Evolutionary conservation across 192 early-diverging fungal species (phyloP).

Genomic region (Umbelopsis isabellina): DNA sequence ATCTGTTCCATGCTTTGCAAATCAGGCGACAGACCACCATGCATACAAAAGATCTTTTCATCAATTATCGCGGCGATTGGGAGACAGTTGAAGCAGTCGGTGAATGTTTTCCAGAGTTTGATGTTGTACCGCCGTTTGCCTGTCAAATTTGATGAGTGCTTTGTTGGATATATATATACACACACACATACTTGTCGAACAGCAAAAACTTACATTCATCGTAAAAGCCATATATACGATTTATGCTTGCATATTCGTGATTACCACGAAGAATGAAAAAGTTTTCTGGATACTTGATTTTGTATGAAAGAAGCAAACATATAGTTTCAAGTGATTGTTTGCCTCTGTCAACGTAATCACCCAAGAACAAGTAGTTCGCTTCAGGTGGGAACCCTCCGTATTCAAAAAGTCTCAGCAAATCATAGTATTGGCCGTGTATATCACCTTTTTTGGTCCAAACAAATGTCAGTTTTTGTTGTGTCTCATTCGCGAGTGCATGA

Average conservation of each 20-base stretch:
- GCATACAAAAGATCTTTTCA: slow-evolving; percentile 98
- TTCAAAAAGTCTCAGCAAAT: slow-evolving; percentile 90
- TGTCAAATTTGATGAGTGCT: slow-evolving; percentile 27
- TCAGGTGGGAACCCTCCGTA: slow-evolving; percentile 93
- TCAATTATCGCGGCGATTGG: slow-evolving; percentile 97
- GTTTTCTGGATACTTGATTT: slow-evolving; percentile 99
- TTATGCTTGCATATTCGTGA: slow-evolving; percentile 96
- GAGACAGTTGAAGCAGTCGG: slow-evolving; percentile 98
- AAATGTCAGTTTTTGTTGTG: neutral
- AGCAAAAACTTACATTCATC: slow-evolving; percentile 78
- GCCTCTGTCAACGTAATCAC: slow-evolving; percentile 97
- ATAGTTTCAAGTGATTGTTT: slow-evolving; percentile 98
- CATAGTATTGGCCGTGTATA: slow-evolving; percentile 93
- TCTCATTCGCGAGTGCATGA: neutral
- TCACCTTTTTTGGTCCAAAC: slow-evolving; percentile 40
- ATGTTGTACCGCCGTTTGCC: slow-evolving; percentile 97
- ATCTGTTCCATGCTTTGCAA: slow-evolving; percentile 98
- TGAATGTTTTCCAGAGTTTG: slow-evolving; percentile 98
- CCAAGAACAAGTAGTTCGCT: slow-evolving; percentile 95
- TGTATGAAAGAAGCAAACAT: slow-evolving; percentile 94
- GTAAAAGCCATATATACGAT: slow-evolving; percentile 95
- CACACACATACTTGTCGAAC: neutral
- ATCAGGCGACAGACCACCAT: slow-evolving; percentile 96
- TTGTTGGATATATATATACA: neutral
- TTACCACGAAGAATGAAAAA: slow-evolving; percentile 98